Evolutionary conservation across 176 grass and related monocot species (phyloP), one percentile per base, ranked within the genome.

Genomic region (Aegilops bicornis): DNA sequence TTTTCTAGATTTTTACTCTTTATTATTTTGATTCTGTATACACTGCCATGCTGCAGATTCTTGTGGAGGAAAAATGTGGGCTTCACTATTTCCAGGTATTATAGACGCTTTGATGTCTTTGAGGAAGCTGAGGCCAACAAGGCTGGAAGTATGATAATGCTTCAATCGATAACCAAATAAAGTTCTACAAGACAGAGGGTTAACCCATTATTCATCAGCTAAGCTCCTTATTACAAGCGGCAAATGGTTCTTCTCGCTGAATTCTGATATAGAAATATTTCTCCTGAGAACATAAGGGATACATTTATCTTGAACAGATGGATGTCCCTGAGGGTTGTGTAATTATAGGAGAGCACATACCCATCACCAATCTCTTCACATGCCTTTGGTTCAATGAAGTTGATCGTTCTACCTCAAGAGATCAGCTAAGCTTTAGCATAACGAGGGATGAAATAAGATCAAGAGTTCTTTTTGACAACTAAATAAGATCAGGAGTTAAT

Each of bases 51-150:
- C 64, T 78, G 78, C 87, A 99, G 94, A 90, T 99, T 96, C 92
- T 91, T 99, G 81, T 96, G 97, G 97, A n/a, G n/a, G n/a, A n/a
- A n/a, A n/a, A n/a, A n/a, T n/a, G n/a, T n/a, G n/a, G n/a, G n/a
- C n/a, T n/a, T 99, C n/a, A 89, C 94, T 68, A 99, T 99, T 84
- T 98, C 97, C 8, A 92, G 97, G 77, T 92, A 99, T 79, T 99
- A 99, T 89, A 94, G 89, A 63, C 90, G 94, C 64, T 98, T 98
- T 79, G 97, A 99, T 83, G 90, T 99, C 64, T 96, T 94, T 89
- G 97, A 99, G 69, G 97, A 99, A 88, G 94, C 94, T 65, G 94
- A 96, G 89, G 97, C 97, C 31, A 99, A 99, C 77, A 99, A 96
- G 79, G 94, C 89, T 81, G 97, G 85, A 96, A 98, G 61, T 98